These are phyloP conservation scores for Aspergillus sp. DNA, from an alignment of 2,329 filamentous ascomycete genomes.

Conservation along the genomic window DNA sequence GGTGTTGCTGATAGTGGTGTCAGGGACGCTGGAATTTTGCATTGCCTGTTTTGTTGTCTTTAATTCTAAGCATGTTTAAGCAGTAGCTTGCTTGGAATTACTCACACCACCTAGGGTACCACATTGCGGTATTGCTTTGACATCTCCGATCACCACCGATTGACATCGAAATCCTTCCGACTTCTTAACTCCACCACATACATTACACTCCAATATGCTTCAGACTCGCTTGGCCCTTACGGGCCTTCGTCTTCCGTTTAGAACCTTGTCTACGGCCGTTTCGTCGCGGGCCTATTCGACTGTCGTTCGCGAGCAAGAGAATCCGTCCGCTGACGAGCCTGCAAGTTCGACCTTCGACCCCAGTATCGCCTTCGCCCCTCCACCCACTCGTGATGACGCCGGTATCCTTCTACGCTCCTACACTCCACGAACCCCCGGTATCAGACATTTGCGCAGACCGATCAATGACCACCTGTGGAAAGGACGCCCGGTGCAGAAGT, in stretches of 20 bases:
- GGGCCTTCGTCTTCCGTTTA: constrained; percentile 52
- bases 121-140: constrained; percentile 3
- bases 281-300: constrained; percentile 57
- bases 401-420: constrained; percentile 72
- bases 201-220: constrained; percentile 55
- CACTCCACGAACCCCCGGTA: constrained; percentile 88
- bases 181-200: neutral
- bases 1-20: constrained; percentile 16
- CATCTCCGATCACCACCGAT: constrained; percentile 13
- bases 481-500: constrained; percentile 75
- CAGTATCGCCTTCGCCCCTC: constrained; percentile 48
- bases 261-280: constrained; percentile 46
- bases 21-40: neutral
- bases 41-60: neutral
- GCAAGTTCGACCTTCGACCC: constrained; percentile 41
- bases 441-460: constrained; percentile 86
- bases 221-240: constrained; percentile 65
- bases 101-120: neutral
- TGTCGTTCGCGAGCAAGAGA: constrained; percentile 41
- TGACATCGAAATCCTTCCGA: neutral
- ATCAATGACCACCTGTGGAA: constrained; percentile 98
- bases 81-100: constrained; percentile 9
- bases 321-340: constrained; percentile 29
- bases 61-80: constrained; percentile 16
- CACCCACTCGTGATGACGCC: constrained; percentile 44